Evolutionary conservation across 495 filamentous ascomycete species (phyloP).

Genomic region (Pyrenula massariospora): DNA sequence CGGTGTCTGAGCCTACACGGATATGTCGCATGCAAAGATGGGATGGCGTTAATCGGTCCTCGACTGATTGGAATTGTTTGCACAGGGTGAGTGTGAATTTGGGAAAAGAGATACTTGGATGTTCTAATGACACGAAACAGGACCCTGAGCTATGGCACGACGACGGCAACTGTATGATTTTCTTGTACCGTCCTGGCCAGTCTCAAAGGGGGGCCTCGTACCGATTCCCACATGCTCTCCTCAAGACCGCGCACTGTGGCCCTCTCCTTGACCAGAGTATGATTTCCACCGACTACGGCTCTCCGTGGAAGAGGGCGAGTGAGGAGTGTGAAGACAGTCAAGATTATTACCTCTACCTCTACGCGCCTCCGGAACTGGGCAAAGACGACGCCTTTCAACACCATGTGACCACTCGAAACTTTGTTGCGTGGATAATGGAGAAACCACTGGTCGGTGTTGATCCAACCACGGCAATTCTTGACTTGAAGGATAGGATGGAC

Average conservation of each 20-base stretch:
- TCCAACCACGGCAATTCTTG: not conserved
- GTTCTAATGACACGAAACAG: slow-evolving; percentile 4
- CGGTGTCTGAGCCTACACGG: not conserved
- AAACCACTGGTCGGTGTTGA: not conserved
- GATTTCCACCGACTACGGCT: slow-evolving; percentile 8
- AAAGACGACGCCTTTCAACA: slow-evolving; percentile 15
- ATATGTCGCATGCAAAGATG: not conserved
- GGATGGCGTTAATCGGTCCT: not conserved
- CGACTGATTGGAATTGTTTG: not conserved
- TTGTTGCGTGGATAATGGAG: slow-evolving; percentile 8
- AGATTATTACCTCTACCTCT: slow-evolving; percentile 15
- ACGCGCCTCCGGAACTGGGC: slow-evolving; percentile 11
- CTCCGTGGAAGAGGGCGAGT: not conserved
- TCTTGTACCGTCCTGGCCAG: slow-evolving; percentile 18
- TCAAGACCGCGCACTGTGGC: slow-evolving; percentile 11
- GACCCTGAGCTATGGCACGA: slow-evolving; percentile 18
- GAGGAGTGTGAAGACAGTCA: slow-evolving; percentile 3
- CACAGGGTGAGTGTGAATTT: not conserved
- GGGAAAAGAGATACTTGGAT: too few relatives aligned
- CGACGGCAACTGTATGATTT: slow-evolving; percentile 15
- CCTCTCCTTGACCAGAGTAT: slow-evolving; percentile 13
- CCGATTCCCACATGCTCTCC: slow-evolving; percentile 12
- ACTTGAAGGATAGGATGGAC: not conserved
- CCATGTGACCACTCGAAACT: slow-evolving; percentile 19
- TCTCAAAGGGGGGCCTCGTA: slow-evolving; percentile 16